Evolutionary conservation across 495 filamentous ascomycete species (phyloP).

Genomic region (Pyrenula aspistea): DNA sequence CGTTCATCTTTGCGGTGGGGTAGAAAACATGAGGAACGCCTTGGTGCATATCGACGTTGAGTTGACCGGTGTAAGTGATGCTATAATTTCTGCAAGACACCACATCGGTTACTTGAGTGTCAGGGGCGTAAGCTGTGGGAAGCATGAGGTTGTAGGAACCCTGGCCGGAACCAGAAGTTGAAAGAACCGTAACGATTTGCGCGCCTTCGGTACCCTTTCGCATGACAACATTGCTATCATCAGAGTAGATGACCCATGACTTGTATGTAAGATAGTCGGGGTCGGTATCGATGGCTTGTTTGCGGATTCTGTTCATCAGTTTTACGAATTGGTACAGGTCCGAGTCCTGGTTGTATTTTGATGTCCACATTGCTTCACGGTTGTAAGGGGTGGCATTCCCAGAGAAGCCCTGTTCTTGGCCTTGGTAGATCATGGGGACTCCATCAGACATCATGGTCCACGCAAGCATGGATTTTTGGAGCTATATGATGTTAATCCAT

Average conservation of each 20-base stretch:
- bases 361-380: conserved; percentile 66
- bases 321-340: conserved; percentile 49
- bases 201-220: conserved; percentile 45
- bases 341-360: conserved; percentile 43
- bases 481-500: conserved; percentile 11
- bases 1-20: conserved; percentile 15
- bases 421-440: conserved; percentile 51
- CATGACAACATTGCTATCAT: conserved; percentile 44
- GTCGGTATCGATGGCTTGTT: conserved; percentile 36
- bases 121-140: conserved; percentile 22
- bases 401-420: conserved; percentile 61
- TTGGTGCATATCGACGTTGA: conserved; percentile 30
- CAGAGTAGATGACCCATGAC: conserved; percentile 38
- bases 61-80: conserved; percentile 26
- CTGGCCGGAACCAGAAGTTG: conserved; percentile 39
- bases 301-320: conserved; percentile 47
- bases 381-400: conserved; percentile 49
- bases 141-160: conserved; percentile 31
- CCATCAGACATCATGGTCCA: conserved; percentile 61
- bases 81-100: conserved; percentile 32
- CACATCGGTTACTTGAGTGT: conserved; percentile 30
- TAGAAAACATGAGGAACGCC: conserved; percentile 40
- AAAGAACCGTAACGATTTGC: conserved; percentile 46
- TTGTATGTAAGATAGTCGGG: conserved; percentile 34
- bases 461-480: conserved; percentile 55